phyloP scores from a whole-genome alignment of 148 eudicot genomes.

The Rheum nobile region DNA sequence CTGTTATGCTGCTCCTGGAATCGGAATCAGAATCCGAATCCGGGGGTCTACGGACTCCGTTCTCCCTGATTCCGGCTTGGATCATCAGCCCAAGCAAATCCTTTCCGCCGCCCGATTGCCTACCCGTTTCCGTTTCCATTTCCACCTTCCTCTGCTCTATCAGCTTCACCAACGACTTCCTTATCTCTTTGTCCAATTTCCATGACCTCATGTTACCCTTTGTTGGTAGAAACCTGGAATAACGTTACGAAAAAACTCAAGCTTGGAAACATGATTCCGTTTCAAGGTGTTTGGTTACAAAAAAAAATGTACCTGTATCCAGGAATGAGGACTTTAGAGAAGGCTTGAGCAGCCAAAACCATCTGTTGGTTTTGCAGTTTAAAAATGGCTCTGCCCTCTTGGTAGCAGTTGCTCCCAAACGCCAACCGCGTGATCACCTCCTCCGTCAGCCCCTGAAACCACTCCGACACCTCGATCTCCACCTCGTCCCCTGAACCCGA shows the following conservation, averaged over 20 bases:
- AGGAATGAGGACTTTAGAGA: constrained; percentile 68
- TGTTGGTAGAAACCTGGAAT: constrained; percentile 60
- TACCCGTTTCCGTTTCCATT: constrained; percentile 1
- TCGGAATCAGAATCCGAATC: not conserved
- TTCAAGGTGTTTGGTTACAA: not conserved
- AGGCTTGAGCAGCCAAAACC: constrained; percentile 68
- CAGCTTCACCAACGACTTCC: constrained; percentile 49
- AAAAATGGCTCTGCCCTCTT: constrained; percentile 73
- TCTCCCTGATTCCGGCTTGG: constrained; percentile 44
- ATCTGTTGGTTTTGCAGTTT: constrained; percentile 64
- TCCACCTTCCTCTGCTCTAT: constrained; percentile 38
- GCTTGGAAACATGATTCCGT: not conserved
- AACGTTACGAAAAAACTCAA: not conserved
- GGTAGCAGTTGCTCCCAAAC: constrained; percentile 68
- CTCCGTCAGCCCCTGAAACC: constrained; percentile 66
- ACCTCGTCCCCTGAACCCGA: constrained; percentile 26
- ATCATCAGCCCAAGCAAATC: constrained; percentile 85
- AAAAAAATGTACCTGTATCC: constrained; percentile 51
- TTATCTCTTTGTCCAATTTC: constrained; percentile 70
- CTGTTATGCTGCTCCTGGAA: constrained; percentile 26
- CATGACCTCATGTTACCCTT: constrained; percentile 55
- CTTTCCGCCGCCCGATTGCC: constrained; percentile 19
- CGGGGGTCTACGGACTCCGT: not conserved
- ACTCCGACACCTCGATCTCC: constrained; percentile 76
- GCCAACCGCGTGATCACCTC: constrained; percentile 61